Evolutionary conservation across 2,329 filamentous ascomycete species (phyloP).

Genomic region (Colletotrichum salicis): DNA sequence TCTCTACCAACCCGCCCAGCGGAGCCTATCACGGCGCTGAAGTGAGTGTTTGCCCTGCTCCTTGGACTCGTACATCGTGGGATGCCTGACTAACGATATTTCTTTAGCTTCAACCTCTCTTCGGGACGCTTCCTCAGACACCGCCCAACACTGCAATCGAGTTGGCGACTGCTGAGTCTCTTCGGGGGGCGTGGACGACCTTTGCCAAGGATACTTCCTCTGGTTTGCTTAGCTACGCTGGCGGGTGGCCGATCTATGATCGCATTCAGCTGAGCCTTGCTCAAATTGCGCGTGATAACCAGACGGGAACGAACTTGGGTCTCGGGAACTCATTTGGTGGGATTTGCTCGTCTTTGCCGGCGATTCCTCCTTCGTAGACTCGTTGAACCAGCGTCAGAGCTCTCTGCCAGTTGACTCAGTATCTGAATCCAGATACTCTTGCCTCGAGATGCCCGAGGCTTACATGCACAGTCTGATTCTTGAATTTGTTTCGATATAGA

Average conservation of each 20-base stretch:
- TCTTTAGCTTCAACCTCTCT: slow-evolving; percentile 43
- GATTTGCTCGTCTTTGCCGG: neutral
- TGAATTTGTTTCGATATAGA: too few relatives aligned
- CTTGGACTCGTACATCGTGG: neutral
- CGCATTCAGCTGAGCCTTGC: slow-evolving; percentile 35
- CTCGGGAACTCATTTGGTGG: slow-evolving; percentile 12
- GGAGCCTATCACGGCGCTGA: slow-evolving; percentile 49
- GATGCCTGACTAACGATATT: neutral
- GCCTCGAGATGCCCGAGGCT: too few relatives aligned
- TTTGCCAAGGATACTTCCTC: slow-evolving; percentile 51
- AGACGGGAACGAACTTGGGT: slow-evolving; percentile 41
- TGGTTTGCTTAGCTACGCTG: slow-evolving; percentile 44
- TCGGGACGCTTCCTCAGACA: slow-evolving; percentile 41
- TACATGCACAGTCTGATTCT: too few relatives aligned
- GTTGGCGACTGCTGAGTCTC: slow-evolving; percentile 43
- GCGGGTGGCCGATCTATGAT: slow-evolving; percentile 40
- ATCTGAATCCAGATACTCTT: too few relatives aligned
- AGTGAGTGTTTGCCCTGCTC: slow-evolving; percentile 7
- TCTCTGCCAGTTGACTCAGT: too few relatives aligned
- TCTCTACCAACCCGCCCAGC: slow-evolving; percentile 40
- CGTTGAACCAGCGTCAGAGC: too few relatives aligned
- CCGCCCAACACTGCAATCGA: slow-evolving; percentile 41
- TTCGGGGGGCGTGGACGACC: slow-evolving; percentile 50
- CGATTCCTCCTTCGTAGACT: neutral
- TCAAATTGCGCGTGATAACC: slow-evolving; percentile 42